Evolutionary conservation across 78 protist genomes (phyloP), one percentile per base, ranked within the genome.

Genomic region (Andalucia godoyi): DNA sequence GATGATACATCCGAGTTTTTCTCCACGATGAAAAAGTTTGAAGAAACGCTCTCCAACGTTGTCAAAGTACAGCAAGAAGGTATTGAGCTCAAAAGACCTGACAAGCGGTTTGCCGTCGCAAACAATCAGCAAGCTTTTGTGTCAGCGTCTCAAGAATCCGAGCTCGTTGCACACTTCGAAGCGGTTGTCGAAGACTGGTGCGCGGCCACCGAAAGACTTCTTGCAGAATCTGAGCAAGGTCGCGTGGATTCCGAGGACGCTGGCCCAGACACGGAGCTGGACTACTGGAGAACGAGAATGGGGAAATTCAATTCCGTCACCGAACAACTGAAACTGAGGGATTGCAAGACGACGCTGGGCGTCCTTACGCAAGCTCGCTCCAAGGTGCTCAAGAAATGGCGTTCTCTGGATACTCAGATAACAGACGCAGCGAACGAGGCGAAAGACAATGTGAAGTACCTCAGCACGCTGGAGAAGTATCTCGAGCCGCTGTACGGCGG

Each of bases 401-500:
- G 42, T 9, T 1, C 0, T 9, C 42, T 65, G 27, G 78, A 79
- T 49, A 42, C 63, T 29, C 13, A 45, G 21, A 43, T 79, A 52
- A 65, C 85, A 0, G 90, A 79, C 43, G 69, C 78, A 0, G 17
- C 61, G 38, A 75, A 72, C 68, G 90, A 84, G 70, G 90, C 90
- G 36, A 84, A 79, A 71, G 88, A 87, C 71, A 87, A 82, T 53
- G 86, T 87, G 27, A 62, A 71, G 57, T 87, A 78, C 66, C 70
- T 87, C 21, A 51, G 65, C 40, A 70, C 85, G 5, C 55, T 87
- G 40, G 88, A 87, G 17, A 50, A 60, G 53, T 70, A 70, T 70
- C 34, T 59, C 49, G 81, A 76, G 41, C 83, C 85, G 1, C 81
- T 87, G 23, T 74, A 82, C 66, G 23, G 46, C 23, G 71, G 66